A percentile compares a stretch with the other conserved stretches of the same genome.
Evolutionary conservation across 331 rosid genomes (phyloP).

Genomic region (Quercus lobata): DNA sequence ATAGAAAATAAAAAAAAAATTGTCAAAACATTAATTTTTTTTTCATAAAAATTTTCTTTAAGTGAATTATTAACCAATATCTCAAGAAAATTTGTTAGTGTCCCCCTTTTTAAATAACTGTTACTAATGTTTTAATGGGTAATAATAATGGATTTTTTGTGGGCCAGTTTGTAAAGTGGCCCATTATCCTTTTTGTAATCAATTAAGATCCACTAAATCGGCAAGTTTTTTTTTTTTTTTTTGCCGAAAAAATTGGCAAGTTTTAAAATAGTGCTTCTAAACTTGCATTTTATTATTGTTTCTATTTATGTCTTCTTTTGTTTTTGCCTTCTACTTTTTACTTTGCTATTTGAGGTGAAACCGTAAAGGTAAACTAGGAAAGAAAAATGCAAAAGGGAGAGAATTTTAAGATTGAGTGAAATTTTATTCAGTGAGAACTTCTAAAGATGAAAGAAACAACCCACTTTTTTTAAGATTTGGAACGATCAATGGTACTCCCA

Average conservation of each 20-base stretch:
- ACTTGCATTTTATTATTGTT: not conserved
- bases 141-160: conserved; percentile 3
- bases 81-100: fast-evolving
- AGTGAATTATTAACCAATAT: fast-evolving
- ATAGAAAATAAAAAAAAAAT: fast-evolving
- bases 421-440: too few relatives aligned
- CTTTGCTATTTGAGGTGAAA: too few relatives aligned
- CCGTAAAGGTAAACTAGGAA: too few relatives aligned
- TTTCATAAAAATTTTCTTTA: too few relatives aligned
- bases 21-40: fast-evolving
- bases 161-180: not conserved
- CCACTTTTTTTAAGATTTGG: too few relatives aligned
- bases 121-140: too few relatives aligned
- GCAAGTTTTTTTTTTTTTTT: not conserved
- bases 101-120: too few relatives aligned
- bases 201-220: not conserved
- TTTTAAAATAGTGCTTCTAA: not conserved
- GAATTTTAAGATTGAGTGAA: too few relatives aligned
- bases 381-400: too few relatives aligned
- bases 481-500: too few relatives aligned
- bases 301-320: not conserved
- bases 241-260: not conserved
- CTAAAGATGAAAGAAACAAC: too few relatives aligned
- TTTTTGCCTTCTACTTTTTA: not conserved
- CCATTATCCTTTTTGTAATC: not conserved